Percentiles rank a stretch among this genome's conserved stretches.
These are phyloP conservation scores for Trichoderma breve DNA, from an alignment of 2,329 filamentous ascomycete genomes.

Conservation along the genomic window DNA sequence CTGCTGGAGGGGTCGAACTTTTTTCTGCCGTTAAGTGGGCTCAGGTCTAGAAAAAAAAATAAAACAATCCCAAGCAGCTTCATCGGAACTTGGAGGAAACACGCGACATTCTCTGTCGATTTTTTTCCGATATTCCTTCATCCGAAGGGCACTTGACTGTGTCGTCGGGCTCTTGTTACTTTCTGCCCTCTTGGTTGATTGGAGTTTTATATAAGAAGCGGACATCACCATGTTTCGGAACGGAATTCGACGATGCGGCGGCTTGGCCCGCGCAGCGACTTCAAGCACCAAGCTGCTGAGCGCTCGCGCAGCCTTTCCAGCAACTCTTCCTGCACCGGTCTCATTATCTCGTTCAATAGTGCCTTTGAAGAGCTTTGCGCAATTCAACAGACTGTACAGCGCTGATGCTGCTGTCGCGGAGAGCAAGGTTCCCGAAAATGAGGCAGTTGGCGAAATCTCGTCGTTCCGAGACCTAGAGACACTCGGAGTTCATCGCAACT, in stretches of 20 bases:
- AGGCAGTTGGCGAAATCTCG: constrained; percentile 29
- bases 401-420: constrained; percentile 36
- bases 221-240: constrained; percentile 35
- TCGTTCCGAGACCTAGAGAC: constrained; percentile 46
- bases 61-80: background rate
- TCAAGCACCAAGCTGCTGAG: constrained; percentile 32
- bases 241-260: constrained; percentile 41
- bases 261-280: constrained; percentile 34
- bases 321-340: constrained; percentile 26
- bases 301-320: constrained; percentile 29
- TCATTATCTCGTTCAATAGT: constrained; percentile 23
- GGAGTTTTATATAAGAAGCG: background rate
- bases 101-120: background rate
- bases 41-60: background rate
- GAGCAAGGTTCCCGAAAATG: constrained; percentile 15
- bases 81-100: background rate
- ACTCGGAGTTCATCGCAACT: constrained; percentile 57
- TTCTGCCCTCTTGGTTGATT: background rate
- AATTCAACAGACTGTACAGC: constrained; percentile 39
- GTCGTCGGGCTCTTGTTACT: background rate
- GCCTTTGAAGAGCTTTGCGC: constrained; percentile 26
- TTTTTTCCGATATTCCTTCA: background rate
- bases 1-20: constrained; percentile 4
- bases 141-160: constrained; percentile 11
- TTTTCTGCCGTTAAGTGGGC: constrained; percentile 9